These are phyloP conservation scores for Taiozyma sp. DNA, from an alignment of 1,139 yeast species.

Conservation along the genomic window DNA sequence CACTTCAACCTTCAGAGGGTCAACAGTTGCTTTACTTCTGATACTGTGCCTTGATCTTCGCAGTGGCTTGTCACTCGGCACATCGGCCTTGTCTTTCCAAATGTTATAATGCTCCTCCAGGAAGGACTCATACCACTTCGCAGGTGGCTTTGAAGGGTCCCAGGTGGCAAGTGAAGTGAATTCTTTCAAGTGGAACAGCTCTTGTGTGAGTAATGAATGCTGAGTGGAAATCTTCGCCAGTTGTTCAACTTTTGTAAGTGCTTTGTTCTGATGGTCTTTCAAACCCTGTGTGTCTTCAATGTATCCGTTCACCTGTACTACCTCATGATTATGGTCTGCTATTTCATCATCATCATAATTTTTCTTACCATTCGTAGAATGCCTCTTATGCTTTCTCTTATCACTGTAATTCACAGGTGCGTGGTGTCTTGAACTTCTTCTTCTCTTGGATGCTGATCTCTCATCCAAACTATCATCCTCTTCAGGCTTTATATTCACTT, in stretches of 20 bases:
- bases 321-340: constrained; percentile 5
- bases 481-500: neutral
- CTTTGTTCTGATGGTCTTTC: neutral
- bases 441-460: constrained; percentile 1
- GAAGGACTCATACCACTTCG: constrained; percentile 23
- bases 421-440: constrained; percentile 15
- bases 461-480: neutral
- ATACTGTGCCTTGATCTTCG: constrained; percentile 24
- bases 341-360: neutral
- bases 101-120: constrained; percentile 21
- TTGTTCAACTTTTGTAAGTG: constrained; percentile 14
- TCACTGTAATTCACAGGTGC: constrained; percentile 13
- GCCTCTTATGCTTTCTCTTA: constrained; percentile 1
- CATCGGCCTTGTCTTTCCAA: constrained; percentile 11
- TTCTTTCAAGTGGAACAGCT: constrained; percentile 39
- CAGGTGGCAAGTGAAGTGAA: constrained; percentile 35
- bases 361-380: neutral
- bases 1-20: constrained; percentile 24
- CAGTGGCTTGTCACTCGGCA: constrained; percentile 15
- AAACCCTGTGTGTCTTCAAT: constrained; percentile 5
- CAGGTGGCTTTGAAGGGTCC: constrained; percentile 28
- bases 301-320: neutral
- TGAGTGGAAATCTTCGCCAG: constrained; percentile 28
- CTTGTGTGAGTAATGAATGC: constrained; percentile 34
- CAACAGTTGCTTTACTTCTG: constrained; percentile 12